Base-by-base conservation (phyloP, 2,329 filamentous ascomycete genomes). In the Diaporthe sp. region DNA sequence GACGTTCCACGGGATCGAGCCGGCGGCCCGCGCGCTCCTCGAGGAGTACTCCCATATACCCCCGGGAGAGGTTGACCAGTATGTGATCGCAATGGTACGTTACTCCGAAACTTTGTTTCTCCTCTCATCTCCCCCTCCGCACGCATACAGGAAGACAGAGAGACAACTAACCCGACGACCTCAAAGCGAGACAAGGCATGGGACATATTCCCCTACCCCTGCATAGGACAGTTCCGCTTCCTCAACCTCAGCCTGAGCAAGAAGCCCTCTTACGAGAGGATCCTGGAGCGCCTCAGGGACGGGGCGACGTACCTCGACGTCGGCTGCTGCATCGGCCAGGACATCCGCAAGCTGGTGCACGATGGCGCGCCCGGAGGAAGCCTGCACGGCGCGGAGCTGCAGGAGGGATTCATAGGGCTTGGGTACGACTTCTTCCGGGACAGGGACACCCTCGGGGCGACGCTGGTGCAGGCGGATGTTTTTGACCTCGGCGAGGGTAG, bases 251-350 rank as follows among this genome's bases (percentile, higher is more conserved):
- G 82, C 75, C 77, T 86, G 31, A 78, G 80, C 34, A 75, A 78
- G 28, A 80, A 81, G 39, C 80, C 82, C 1, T 59, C 77, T 8
- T 85, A 85, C 77, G 71, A 78, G 4, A 76, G 73, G 0, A 73
- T 84, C 12, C 65, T 86, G 6, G 73, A 78, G 10, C 81, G 78
- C 31, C 76, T 83, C 7, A 76, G 80, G 15, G 53, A 59, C 28
- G 81, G 82, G 15, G 81, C 77, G 3, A 79, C 65, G 5, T 74
- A 83, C 17, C 80, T 87, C 28, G 86, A 88, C 70, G 81, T 85
- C 73, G 86, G 84, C 9, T 87, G 86, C 79, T 87, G 85, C 77
- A 83, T 87, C 71, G 86, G 85, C 15, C 85, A 88, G 65, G 85
- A 85, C 57, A 81, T 88, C 59, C 85, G 87, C 28, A 85, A 86